Conservation (phyloP, 768 basidiomycete species). For the Termitomyces sp. region DNA sequence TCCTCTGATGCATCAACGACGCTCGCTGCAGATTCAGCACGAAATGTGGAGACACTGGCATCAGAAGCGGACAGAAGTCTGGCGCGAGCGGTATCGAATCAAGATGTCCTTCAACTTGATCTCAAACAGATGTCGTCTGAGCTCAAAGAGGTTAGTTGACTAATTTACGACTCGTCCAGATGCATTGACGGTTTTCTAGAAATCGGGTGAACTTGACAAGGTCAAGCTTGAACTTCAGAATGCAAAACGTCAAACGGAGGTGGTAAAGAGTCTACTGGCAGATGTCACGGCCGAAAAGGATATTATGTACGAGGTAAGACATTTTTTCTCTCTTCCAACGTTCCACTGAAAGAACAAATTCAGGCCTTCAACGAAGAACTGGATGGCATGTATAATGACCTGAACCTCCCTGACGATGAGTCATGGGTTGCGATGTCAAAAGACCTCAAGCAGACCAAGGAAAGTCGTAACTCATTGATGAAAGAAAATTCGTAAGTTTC, state of each 20-base stretch:
- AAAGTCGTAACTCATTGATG: slow-evolving; percentile 65
- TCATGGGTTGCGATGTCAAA: slow-evolving; percentile 76
- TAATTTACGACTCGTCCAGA: not conserved
- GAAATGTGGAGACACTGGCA: slow-evolving; percentile 50
- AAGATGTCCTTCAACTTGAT: slow-evolving; percentile 53
- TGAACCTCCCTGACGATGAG: slow-evolving; percentile 76
- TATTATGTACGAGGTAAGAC: slow-evolving; percentile 82
- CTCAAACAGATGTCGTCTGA: slow-evolving; percentile 47
- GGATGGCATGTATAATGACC: slow-evolving; percentile 86
- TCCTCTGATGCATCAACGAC: slow-evolving; percentile 12
- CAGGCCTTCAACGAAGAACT: slow-evolving; percentile 95
- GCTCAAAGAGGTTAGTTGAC: slow-evolving; percentile 53
- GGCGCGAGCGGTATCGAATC: slow-evolving; percentile 44
- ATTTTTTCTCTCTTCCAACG: not conserved
- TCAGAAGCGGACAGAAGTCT: slow-evolving; percentile 59
- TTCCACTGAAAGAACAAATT: slow-evolving; percentile 6
- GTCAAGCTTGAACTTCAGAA: slow-evolving; percentile 63
- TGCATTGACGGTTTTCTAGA: slow-evolving; percentile 32
- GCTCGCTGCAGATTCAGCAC: slow-evolving; percentile 34
- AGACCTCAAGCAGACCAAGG: slow-evolving; percentile 75
- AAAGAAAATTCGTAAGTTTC: slow-evolving; percentile 77
- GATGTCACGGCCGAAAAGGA: slow-evolving; percentile 87
- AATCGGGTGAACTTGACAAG: slow-evolving; percentile 59
- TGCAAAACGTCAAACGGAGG: slow-evolving; percentile 69
- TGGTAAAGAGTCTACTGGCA: slow-evolving; percentile 72